Evolutionary conservation across 768 basidiomycete species (phyloP).

Genomic region (Phaeotremella fagi): DNA sequence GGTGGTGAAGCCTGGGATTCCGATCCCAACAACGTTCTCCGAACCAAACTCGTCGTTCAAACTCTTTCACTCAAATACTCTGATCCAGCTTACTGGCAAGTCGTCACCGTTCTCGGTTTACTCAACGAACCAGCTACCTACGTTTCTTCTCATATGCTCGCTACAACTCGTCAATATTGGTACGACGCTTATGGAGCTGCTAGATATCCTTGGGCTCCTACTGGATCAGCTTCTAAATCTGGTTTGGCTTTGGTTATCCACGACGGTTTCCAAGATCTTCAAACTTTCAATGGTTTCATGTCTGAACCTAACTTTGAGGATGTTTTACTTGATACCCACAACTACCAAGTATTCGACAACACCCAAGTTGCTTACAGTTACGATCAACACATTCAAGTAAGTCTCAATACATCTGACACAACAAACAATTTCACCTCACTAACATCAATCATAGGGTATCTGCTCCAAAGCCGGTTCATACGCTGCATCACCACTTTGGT

Average conservation of each 20-base stretch:
- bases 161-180: conserved; percentile 37
- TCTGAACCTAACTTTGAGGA: conserved; percentile 34
- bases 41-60: conserved; percentile 37
- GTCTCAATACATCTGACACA: not conserved
- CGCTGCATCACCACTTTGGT: conserved; percentile 38
- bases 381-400: conserved; percentile 34
- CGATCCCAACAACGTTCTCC: conserved; percentile 30
- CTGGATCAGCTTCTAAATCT: conserved; percentile 27
- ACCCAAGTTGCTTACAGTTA: conserved; percentile 27
- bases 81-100: conserved; percentile 37
- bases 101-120: conserved; percentile 44
- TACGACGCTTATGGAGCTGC: conserved; percentile 46
- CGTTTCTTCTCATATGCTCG: conserved; percentile 24
- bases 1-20: conserved; percentile 36
- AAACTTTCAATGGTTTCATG: conserved; percentile 38
- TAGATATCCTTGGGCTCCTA: conserved; percentile 35
- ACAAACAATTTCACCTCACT: not conserved
- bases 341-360: conserved; percentile 45
- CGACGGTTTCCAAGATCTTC: conserved; percentile 44
- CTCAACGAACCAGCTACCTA: conserved; percentile 47
- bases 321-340: conserved; percentile 47
- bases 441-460: conserved; percentile 14
- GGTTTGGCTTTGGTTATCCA: conserved; percentile 36
- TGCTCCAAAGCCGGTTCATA: conserved; percentile 21
- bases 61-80: conserved; percentile 39